Base-by-base conservation (phyloP, 306 rosid species). In the Dryas drummondii region DNA sequence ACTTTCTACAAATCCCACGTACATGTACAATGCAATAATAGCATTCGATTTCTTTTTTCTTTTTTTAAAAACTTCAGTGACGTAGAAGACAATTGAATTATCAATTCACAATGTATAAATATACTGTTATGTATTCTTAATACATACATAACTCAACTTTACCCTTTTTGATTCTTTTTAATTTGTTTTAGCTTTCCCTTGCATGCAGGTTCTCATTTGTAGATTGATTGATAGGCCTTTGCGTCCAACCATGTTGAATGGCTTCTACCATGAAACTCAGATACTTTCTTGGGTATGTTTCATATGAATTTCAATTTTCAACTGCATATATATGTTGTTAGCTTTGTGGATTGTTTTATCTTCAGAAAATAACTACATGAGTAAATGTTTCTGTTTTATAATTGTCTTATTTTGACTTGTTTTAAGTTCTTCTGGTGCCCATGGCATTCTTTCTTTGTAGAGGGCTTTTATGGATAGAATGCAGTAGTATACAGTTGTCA, bases 161-260 rank as follows among this genome's bases (percentile, higher is more conserved):
- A 4, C 37, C 32, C 8, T 9, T 19, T 5, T 47, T 44, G n/a
- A 17, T 62, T 44, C 3, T 7, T 63, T 19, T 22, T 55, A 60
- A 61, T 61, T 22, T 41, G 15, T 42, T 70, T 19, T 65, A 11
- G 42, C 27, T 70, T 82, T 55, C 59, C 78, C 22, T 71, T 89
- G 69, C 75, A 42, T 68, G 88, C 91, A 94, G 98, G 98, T 94
- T 90, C 97, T 91, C 77, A 90, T 88, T 53, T 94, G 97, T 87
- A 88, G 98, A 87, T 89, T 94, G 86, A 92, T 94, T 75, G 98
- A 94, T 84, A 86, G 98, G 87, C 97, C 98, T 66, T 76, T 94
- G 63, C 98, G 98, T 70, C 97, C 98, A 74, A 90, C 91, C n/a
- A 91, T 94, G 94, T 91, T 83, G 40, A 87, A 90, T 76, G 98